phyloP scores from a whole-genome alignment of 495 filamentous ascomycete species.

The Astrothelium macrocarpum region DNA sequence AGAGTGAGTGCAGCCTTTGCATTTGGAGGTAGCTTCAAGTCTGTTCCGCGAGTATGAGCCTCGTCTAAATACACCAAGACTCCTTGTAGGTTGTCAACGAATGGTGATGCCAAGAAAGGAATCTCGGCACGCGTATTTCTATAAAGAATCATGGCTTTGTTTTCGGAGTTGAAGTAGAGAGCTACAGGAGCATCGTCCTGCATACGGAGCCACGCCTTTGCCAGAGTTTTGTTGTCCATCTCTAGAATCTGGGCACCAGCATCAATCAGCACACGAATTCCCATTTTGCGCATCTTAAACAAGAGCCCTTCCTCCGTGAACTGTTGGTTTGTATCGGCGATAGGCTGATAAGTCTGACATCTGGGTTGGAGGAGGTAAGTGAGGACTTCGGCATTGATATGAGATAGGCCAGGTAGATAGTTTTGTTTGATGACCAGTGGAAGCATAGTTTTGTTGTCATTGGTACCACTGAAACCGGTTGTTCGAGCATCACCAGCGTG shows the following conservation, averaged over 20 bases:
- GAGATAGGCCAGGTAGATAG: conserved; percentile 45
- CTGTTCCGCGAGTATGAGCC: conserved; percentile 65
- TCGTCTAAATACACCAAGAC: conserved; percentile 70
- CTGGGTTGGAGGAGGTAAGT: conserved; percentile 46
- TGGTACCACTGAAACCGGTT: conserved; percentile 66
- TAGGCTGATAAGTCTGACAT: conserved; percentile 45
- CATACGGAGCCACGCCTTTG: conserved; percentile 40
- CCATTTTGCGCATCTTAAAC: conserved; percentile 31
- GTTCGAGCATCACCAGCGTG: conserved; percentile 41
- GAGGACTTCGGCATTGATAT: conserved; percentile 59
- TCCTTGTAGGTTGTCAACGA: conserved; percentile 44
- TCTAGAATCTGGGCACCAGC: conserved; percentile 67
- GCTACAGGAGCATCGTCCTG: conserved; percentile 32
- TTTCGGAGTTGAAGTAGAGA: conserved; percentile 41
- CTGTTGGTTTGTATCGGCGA: conserved; percentile 41
- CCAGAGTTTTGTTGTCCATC: conserved; percentile 47
- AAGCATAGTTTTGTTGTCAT: conserved; percentile 50
- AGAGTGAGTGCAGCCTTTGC: conserved; percentile 62
- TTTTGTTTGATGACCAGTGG: conserved; percentile 47
- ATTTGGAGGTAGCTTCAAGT: conserved; percentile 52
- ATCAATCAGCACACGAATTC: conserved; percentile 55
- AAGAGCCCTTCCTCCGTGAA: conserved; percentile 40
- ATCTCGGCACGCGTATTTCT: conserved; percentile 36
- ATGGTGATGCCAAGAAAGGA: conserved; percentile 50
- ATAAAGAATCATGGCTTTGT: conserved; percentile 40